phyloP scores from a whole-genome alignment of 2,329 filamentous ascomycete genomes.

The Ilyonectria mors-panacis region DNA sequence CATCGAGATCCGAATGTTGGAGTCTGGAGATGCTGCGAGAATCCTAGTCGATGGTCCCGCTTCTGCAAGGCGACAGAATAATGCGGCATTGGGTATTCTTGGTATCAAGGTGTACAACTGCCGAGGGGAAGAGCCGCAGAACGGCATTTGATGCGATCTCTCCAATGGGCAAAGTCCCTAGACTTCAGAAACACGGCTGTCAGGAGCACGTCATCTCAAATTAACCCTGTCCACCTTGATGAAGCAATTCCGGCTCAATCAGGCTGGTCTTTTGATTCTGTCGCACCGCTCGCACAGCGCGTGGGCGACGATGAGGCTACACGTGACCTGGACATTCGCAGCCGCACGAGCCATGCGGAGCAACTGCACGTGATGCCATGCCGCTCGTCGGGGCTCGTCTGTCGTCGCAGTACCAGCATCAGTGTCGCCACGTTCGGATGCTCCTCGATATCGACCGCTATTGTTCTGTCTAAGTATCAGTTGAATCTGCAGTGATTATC shows the following conservation, averaged over 20 bases:
- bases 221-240: not conserved
- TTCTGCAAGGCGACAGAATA: slow-evolving; percentile 26
- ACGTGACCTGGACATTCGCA: slow-evolving; percentile 38
- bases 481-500: slow-evolving; percentile 56
- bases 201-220: too few relatives aligned
- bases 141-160: not conserved
- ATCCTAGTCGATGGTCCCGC: slow-evolving; percentile 36
- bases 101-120: slow-evolving; percentile 1
- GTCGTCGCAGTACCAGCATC: slow-evolving; percentile 44
- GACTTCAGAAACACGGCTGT: not conserved
- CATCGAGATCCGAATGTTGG: slow-evolving; percentile 21
- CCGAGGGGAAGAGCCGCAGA: slow-evolving; percentile 1
- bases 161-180: not conserved
- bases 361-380: slow-evolving; percentile 45
- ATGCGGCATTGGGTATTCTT: not conserved
- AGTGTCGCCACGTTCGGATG: slow-evolving; percentile 38
- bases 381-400: slow-evolving; percentile 39
- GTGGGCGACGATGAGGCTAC: slow-evolving; percentile 28
- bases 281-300: not conserved
- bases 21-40: slow-evolving; percentile 17
- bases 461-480: slow-evolving; percentile 58
- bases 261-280: not conserved
- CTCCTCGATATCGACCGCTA: slow-evolving; percentile 54
- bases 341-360: slow-evolving; percentile 46
- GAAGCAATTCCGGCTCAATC: slow-evolving; percentile 2